Conservation (phyloP, 2,329 filamentous ascomycete species). For the Diplodia seriata region DNA sequence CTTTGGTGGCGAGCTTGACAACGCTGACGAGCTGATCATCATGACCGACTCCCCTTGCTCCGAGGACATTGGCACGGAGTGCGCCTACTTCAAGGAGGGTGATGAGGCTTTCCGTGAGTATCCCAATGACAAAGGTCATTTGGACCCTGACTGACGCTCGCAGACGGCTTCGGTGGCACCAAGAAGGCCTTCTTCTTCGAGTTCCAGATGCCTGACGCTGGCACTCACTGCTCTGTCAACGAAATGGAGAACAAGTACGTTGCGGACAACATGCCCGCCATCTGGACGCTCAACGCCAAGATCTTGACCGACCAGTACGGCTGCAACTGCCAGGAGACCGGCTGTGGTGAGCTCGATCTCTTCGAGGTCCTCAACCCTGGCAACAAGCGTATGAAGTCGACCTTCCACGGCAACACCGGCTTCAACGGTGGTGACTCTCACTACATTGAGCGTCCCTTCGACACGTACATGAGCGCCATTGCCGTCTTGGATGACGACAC, state of each 20-base stretch:
- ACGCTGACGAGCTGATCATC: slow-evolving; percentile 47
- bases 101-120: slow-evolving; percentile 32
- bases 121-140: too few relatives aligned
- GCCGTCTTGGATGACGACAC: slow-evolving; percentile 45
- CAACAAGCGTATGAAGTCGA: slow-evolving; percentile 71
- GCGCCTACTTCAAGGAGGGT: slow-evolving; percentile 31
- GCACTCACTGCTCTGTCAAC: slow-evolving; percentile 52
- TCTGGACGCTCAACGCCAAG: slow-evolving; percentile 77
- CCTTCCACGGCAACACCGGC: slow-evolving; percentile 65
- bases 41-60: slow-evolving; percentile 53
- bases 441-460: slow-evolving; percentile 72
- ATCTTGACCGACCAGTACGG: slow-evolving; percentile 76
- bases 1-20: slow-evolving; percentile 55
- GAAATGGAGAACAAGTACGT: slow-evolving; percentile 44
- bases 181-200: slow-evolving; percentile 77
- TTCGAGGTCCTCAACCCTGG: slow-evolving; percentile 73
- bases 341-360: slow-evolving; percentile 78
- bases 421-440: slow-evolving; percentile 70
- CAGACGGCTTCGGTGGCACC: slow-evolving; percentile 73
- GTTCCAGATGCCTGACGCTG: slow-evolving; percentile 73
- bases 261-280: slow-evolving; percentile 60
- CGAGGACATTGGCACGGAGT: slow-evolving; percentile 31
- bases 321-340: slow-evolving; percentile 75
- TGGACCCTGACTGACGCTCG: slow-evolving; percentile 2
- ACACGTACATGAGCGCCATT: slow-evolving; percentile 67